A percentile compares a stretch with the other conserved stretches of the same genome.
phyloP scores from a whole-genome alignment of 164 flowering plant species.

The Nelumbo lutea region DNA sequence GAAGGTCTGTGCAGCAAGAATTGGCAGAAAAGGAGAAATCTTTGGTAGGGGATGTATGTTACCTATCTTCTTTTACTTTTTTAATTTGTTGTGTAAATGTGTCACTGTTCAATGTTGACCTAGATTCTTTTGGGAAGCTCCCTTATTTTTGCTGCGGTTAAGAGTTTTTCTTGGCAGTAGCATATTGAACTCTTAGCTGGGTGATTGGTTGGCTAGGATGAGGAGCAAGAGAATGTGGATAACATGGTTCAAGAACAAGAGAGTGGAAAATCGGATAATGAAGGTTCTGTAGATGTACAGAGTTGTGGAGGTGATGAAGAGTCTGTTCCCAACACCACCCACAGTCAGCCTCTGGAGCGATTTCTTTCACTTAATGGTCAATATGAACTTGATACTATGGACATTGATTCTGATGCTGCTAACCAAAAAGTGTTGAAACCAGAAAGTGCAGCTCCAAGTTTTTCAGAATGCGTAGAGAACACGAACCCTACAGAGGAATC shows the following conservation, averaged over 20 bases:
- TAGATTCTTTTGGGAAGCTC: background rate
- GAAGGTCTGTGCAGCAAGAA: constrained; percentile 45
- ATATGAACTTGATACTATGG: constrained; percentile 19
- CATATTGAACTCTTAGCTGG: background rate
- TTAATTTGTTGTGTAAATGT: background rate
- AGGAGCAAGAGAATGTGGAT: constrained; percentile 23
- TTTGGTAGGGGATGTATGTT: constrained; percentile 37
- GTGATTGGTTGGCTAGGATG: constrained; percentile 33
- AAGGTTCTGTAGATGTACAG: constrained; percentile 12
- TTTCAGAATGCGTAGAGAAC: constrained; percentile 24
- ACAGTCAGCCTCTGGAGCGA: constrained; percentile 12
- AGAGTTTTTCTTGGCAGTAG: background rate
- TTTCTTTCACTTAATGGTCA: constrained; percentile 23
- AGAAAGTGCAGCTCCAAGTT: constrained; percentile 22
- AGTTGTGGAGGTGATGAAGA: constrained; percentile 17
- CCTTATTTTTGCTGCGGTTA: background rate
- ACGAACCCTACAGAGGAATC: constrained; percentile 22
- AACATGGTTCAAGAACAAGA: constrained; percentile 20
- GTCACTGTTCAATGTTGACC: background rate
- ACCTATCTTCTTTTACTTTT: background rate
- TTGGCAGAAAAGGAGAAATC: constrained; percentile 30
- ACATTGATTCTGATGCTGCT: constrained; percentile 16
- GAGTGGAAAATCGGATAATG: constrained; percentile 14
- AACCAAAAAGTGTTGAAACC: constrained; percentile 13
- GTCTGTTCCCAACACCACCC: constrained; percentile 13